Evolutionary conservation across 176 grass and related monocot genomes (phyloP).

Genomic region (bread wheat (Triticum aestivum)): DNA sequence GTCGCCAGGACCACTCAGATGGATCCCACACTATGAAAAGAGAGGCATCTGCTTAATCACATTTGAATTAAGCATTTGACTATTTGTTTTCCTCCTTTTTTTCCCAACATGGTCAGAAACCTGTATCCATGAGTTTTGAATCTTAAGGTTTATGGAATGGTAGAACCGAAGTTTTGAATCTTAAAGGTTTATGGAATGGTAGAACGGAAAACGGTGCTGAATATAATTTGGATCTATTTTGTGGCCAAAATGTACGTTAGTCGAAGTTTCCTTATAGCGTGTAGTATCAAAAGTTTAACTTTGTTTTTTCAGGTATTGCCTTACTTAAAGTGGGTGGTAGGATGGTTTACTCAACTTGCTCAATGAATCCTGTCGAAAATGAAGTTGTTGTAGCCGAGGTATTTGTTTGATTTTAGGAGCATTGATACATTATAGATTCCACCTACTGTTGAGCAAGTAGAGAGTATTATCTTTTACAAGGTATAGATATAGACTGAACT

Average conservation of each 20-base stretch:
- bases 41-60: not conserved
- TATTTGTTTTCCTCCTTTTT: not conserved
- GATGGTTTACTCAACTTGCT: conserved; percentile 98
- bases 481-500: conserved; percentile 10
- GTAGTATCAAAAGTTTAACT: not conserved
- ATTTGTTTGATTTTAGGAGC: conserved; percentile 5
- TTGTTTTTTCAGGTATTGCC: conserved; percentile 54
- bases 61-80: not conserved
- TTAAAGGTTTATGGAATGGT: not conserved
- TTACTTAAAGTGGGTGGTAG: conserved; percentile 88
- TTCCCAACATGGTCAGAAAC: not conserved
- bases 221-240: conserved; percentile 10
- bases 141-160: not conserved
- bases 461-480: not conserved
- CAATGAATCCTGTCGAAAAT: conserved; percentile 99
- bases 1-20: not conserved
- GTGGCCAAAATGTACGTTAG: not conserved
- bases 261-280: not conserved
- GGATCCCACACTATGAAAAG: not conserved
- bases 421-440: not conserved
- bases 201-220: not conserved
- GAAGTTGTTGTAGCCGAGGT: conserved; percentile 92
- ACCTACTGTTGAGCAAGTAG: not conserved
- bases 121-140: not conserved
- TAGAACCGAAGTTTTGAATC: not conserved